These are phyloP conservation scores for Melastoma candidum DNA, from an alignment of 441 rosid species.

Conservation along the genomic window DNA sequence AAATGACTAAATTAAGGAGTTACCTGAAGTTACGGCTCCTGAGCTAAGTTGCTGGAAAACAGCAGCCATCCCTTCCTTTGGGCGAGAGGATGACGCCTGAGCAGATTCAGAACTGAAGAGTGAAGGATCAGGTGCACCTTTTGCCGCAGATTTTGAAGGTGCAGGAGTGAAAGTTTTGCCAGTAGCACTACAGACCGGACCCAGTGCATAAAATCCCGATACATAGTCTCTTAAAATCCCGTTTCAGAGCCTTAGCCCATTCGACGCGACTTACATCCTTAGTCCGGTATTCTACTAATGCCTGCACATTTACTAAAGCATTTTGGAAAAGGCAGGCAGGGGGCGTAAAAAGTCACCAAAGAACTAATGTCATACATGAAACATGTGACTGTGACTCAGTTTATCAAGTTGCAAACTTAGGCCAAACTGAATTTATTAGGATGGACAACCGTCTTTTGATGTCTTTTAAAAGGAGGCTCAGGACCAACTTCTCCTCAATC, in stretches of 20 bases:
- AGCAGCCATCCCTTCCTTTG: constrained; percentile 85
- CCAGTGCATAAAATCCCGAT: constrained; percentile 72
- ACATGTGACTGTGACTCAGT: too few species aligned
- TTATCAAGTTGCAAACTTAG: too few species aligned
- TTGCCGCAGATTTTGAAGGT: constrained; percentile 35
- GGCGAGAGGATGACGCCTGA: constrained; percentile 64
- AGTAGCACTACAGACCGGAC: constrained; percentile 79
- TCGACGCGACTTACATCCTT: constrained; percentile 84
- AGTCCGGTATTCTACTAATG: constrained; percentile 76
- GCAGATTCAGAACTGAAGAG: constrained; percentile 61
- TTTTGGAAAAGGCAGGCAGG: too few species aligned
- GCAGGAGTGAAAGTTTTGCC: constrained; percentile 31
- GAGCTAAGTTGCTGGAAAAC: constrained; percentile 82
- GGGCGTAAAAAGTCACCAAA: too few species aligned
- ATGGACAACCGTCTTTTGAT: too few species aligned
- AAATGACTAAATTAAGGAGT: constrained; percentile 3
- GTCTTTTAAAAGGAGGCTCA: constrained; percentile 24
- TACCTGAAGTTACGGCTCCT: constrained; percentile 66
- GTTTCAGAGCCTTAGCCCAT: constrained; percentile 94
- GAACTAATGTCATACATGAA: too few species aligned
- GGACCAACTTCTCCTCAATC: constrained; percentile 75
- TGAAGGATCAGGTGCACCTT: constrained; percentile 27
- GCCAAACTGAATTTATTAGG: too few species aligned
- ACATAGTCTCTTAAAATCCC: constrained; percentile 83
- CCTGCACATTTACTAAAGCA: constrained; percentile 22